phyloP scores from a whole-genome alignment of 148 eudicot species.

The Tetragonia tetragonoides region DNA sequence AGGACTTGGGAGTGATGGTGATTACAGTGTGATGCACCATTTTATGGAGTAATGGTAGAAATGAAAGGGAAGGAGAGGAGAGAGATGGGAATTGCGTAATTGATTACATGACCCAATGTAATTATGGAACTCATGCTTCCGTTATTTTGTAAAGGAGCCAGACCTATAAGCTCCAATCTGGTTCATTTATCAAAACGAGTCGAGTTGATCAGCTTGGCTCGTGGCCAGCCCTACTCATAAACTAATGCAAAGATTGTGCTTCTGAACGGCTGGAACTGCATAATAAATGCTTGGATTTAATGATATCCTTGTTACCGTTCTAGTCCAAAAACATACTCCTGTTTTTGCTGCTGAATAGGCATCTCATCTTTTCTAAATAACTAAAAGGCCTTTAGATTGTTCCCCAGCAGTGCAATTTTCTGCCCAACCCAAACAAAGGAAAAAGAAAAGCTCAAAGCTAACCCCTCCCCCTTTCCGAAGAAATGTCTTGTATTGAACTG shows the following conservation, averaged over 20 bases:
- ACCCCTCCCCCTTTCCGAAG: background rate
- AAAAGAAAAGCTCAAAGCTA: background rate
- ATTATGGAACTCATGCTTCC: no score
- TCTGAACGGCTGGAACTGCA: background rate
- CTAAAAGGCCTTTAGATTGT: background rate
- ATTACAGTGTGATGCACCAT: no score
- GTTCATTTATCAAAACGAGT: no score
- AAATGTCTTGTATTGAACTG: background rate
- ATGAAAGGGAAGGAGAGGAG: no score
- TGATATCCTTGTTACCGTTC: background rate
- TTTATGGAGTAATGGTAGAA: no score
- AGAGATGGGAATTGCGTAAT: no score
- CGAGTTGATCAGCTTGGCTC: no score
- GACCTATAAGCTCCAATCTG: no score
- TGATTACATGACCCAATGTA: no score
- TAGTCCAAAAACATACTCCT: background rate
- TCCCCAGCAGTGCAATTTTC: background rate
- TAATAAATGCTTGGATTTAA: background rate
- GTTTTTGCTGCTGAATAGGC: background rate
- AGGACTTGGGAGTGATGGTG: no score
- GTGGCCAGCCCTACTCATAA: no score
- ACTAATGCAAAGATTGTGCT: background rate
- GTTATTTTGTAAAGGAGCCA: no score
- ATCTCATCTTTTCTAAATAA: background rate
- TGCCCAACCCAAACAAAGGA: background rate